phyloP scores from a whole-genome alignment of 2,329 filamentous ascomycete species.

The Cadophora gregata region DNA sequence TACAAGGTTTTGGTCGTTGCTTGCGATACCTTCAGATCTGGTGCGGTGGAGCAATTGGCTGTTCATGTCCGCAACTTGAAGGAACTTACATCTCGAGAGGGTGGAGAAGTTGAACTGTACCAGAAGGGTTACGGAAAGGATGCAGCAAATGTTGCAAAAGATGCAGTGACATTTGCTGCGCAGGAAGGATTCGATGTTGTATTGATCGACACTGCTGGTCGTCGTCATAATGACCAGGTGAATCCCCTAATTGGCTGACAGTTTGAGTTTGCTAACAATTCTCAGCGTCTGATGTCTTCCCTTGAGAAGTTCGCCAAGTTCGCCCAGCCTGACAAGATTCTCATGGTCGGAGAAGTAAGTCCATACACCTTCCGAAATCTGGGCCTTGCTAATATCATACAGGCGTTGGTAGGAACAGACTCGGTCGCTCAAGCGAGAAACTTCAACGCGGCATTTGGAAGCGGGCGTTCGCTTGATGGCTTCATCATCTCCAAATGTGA shows the following conservation, averaged over 20 bases:
- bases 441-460: conserved; percentile 92
- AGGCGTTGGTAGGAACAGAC: conserved; percentile 92
- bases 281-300: conserved; percentile 83
- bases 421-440: conserved; percentile 94
- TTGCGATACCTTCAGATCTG: conserved; percentile 95
- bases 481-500: conserved; percentile 99
- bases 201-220: conserved; percentile 93
- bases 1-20: conserved; percentile 94
- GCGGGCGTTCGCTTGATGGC: conserved; percentile 80
- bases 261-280: conserved; percentile 24
- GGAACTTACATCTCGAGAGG: conserved; percentile 85
- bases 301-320: conserved; percentile 98
- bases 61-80: conserved; percentile 94
- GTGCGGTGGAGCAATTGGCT: conserved; percentile 94
- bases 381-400: conserved; percentile 26
- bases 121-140: conserved; percentile 99
- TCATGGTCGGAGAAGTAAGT: conserved; percentile 79
- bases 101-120: conserved; percentile 86
- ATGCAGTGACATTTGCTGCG: conserved; percentile 83
- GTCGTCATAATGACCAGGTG: conserved; percentile 87
- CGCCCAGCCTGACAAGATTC: conserved; percentile 94
- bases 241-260: background rate
- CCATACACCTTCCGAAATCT: background rate
- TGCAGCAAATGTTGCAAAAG: conserved; percentile 91
- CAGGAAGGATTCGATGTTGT: conserved; percentile 87